phyloP scores from a whole-genome alignment of 306 rosid genomes.

The Arachis stenosperma region DNA sequence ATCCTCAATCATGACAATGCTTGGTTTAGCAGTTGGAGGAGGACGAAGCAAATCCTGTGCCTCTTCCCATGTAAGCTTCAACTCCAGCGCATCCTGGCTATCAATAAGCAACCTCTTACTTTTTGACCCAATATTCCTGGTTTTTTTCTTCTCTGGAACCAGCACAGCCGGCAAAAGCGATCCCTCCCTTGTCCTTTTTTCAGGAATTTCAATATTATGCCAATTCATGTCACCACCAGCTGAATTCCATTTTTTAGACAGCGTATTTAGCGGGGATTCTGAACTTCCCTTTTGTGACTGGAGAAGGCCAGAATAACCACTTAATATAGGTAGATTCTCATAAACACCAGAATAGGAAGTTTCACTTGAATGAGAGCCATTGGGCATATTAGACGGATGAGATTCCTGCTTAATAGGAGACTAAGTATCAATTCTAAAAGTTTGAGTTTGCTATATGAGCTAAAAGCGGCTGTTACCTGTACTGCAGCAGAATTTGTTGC shows the following conservation, averaged over 20 bases:
- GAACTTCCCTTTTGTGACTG: slow-evolving; percentile 87
- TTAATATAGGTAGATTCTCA: slow-evolving; percentile 88
- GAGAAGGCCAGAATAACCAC: slow-evolving; percentile 96
- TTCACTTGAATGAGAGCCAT: slow-evolving; percentile 86
- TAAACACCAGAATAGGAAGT: slow-evolving; percentile 83
- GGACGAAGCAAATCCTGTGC: slow-evolving; percentile 97
- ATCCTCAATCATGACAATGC: slow-evolving; percentile 85
- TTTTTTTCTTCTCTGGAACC: slow-evolving; percentile 79
- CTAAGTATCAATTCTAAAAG: slow-evolving; percentile 49
- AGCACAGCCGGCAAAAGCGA: slow-evolving; percentile 64
- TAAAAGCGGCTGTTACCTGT: slow-evolving; percentile 72
- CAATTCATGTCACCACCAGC: slow-evolving; percentile 72
- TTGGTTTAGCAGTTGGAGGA: slow-evolving; percentile 86
- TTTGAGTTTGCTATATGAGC: slow-evolving; percentile 47
- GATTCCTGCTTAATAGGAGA: slow-evolving; percentile 75
- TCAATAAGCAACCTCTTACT: slow-evolving; percentile 95
- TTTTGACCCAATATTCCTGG: slow-evolving; percentile 94
- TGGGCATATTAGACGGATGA: slow-evolving; percentile 73
- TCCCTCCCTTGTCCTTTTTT: slow-evolving; percentile 72
- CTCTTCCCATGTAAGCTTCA: slow-evolving; percentile 96
- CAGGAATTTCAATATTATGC: slow-evolving; percentile 71
- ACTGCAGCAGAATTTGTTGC: slow-evolving; percentile 70
- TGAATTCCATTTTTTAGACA: slow-evolving; percentile 74
- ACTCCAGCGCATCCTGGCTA: slow-evolving; percentile 90
- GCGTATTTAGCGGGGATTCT: slow-evolving; percentile 69